Evolutionary conservation across 2,329 filamentous ascomycete species (phyloP).

Genomic region (Diaporthe ilicicola): DNA sequence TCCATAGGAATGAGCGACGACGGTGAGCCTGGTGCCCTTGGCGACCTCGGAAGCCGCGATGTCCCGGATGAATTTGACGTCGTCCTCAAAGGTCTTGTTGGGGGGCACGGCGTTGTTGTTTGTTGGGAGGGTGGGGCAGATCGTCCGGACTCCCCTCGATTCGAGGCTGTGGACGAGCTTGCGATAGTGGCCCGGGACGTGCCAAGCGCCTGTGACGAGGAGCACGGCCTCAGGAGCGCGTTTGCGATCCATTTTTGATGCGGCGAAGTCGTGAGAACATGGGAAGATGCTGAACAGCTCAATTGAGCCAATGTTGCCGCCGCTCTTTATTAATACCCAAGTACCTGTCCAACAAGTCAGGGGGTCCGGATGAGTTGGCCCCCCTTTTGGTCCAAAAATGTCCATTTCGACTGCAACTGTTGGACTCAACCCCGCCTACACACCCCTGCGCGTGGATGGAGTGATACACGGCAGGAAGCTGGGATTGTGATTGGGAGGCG

Average conservation of each 20-base stretch:
- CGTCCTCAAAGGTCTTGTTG: constrained; percentile 34
- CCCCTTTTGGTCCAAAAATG: background rate
- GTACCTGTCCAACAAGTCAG: no score
- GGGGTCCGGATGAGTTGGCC: no score
- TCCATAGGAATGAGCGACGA: constrained; percentile 38
- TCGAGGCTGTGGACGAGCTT: constrained; percentile 29
- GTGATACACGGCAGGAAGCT: constrained; percentile 16
- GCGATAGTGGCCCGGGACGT: constrained; percentile 34
- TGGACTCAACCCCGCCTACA: constrained; percentile 16
- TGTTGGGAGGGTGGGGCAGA: constrained; percentile 34
- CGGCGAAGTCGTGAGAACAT: background rate
- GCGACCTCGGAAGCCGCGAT: constrained; percentile 19
- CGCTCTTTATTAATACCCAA: background rate
- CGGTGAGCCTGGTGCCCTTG: constrained; percentile 25
- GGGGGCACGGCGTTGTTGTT: constrained; percentile 34
- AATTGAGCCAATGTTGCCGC: background rate
- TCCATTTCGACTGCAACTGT: constrained; percentile 8
- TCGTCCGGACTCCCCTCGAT: constrained; percentile 27
- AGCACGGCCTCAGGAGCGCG: constrained; percentile 29
- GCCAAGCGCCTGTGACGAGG: constrained; percentile 35
- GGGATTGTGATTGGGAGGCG: constrained; percentile 11
- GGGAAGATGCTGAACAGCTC: background rate
- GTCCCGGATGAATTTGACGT: constrained; percentile 25
- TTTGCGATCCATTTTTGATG: constrained; percentile 9
- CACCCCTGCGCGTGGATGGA: constrained; percentile 9